Percentiles rank a stretch among this genome's conserved stretches.
Evolutionary conservation across 805 yeast genomes (phyloP).

Genomic region (Saturnispora dispora): DNA sequence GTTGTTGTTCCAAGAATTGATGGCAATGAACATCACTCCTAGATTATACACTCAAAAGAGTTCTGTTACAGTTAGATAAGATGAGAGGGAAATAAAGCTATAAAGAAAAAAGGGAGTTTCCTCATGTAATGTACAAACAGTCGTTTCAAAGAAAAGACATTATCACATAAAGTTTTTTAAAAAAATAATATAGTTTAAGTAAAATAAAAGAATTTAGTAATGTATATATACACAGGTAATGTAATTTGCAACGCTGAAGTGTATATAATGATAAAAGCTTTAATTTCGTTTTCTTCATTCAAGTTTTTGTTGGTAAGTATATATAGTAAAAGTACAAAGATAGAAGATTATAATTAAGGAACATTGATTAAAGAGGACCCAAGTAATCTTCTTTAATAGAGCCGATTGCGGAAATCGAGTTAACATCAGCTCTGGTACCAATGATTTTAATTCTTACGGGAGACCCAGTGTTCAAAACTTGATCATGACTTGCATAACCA

Average conservation of each 20-base stretch:
- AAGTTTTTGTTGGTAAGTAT: not conserved
- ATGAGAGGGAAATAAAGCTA: not conserved
- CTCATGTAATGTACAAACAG: not conserved
- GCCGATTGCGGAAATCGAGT: constrained; percentile 95
- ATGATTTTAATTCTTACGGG: constrained; percentile 91
- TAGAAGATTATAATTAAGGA: not conserved
- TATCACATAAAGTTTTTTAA: not conserved
- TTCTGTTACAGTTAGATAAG: constrained; percentile 25
- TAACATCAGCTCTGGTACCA: constrained; percentile 95
- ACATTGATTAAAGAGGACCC: constrained; percentile 53
- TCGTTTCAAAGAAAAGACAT: not conserved
- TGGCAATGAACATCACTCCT: constrained; percentile 99
- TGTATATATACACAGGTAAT: not conserved
- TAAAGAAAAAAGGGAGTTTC: not conserved
- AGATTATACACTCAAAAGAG: constrained; percentile 81
- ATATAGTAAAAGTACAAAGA: constrained; percentile 7
- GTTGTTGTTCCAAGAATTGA: constrained; percentile 93
- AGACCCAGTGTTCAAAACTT: constrained; percentile 88
- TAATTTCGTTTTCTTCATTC: not conserved
- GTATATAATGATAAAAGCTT: not conserved
- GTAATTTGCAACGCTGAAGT: not conserved
- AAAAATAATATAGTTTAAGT: not conserved
- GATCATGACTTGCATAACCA: constrained; percentile 93
- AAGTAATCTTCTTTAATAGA: constrained; percentile 95
- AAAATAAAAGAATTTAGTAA: not conserved